Conservation (phyloP, 352 stramenopile genomes). For the Pythium sp. region DNA sequence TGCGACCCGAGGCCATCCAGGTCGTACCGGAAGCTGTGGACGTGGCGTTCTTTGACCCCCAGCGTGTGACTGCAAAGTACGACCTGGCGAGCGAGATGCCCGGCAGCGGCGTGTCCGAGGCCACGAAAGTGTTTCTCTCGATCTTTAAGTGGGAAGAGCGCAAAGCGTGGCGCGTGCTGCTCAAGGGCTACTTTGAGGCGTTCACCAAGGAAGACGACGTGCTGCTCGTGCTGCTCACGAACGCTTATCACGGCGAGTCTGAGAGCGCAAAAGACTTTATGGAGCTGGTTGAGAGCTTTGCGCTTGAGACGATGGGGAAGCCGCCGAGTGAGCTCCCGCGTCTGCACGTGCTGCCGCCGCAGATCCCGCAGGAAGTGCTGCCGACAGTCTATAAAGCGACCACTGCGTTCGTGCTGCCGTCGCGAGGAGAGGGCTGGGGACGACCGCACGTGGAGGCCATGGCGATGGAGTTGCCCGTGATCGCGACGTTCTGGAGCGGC, state of each 20-base stretch:
- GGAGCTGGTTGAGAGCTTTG: conserved; percentile 54
- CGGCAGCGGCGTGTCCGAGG: conserved; percentile 25
- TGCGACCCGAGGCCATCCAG: conserved; percentile 47
- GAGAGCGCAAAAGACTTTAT: conserved; percentile 50
- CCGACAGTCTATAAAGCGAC: conserved; percentile 74
- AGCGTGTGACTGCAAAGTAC: conserved; percentile 39
- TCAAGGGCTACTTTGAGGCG: conserved; percentile 79
- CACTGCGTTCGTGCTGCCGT: conserved; percentile 88
- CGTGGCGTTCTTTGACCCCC: conserved; percentile 84
- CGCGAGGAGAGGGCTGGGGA: conserved; percentile 92
- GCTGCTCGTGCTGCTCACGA: conserved; percentile 84
- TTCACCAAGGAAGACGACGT: conserved; percentile 69
- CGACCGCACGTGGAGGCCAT: conserved; percentile 93
- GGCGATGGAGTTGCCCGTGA: conserved; percentile 87
- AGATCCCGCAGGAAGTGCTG: conserved; percentile 55
- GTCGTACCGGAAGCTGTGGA: conserved; percentile 89
- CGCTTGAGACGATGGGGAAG: conserved; percentile 40
- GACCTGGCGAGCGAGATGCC: conserved; percentile 39
- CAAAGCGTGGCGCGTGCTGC: conserved; percentile 89
- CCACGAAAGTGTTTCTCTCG: conserved; percentile 85
- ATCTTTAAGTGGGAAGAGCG: conserved; percentile 94
- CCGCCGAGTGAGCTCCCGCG: conserved; percentile 44
- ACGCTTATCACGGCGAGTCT: conserved; percentile 72
- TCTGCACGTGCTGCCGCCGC: conserved; percentile 59
- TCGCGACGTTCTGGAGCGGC: conserved; percentile 92